Evolutionary conservation across 2,329 filamentous ascomycete species (phyloP).

Genomic region (Emericellopsis cladophorae): DNA sequence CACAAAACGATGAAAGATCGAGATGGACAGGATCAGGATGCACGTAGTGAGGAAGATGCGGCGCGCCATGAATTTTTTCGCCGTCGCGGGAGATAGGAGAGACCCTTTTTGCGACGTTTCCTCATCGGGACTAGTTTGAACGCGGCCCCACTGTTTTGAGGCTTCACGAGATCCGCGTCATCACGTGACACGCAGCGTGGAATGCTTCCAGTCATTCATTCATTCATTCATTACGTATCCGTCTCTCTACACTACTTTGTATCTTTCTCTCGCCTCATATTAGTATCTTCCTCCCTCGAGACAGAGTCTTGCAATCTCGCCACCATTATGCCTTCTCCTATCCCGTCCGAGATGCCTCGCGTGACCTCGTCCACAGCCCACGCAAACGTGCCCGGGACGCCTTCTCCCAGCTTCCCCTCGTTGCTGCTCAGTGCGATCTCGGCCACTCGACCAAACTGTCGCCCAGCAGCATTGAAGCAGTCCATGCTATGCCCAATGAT

Average conservation of each 20-base stretch:
- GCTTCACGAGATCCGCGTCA: neutral
- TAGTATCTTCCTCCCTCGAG: neutral
- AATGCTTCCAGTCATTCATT: neutral
- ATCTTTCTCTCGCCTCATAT: neutral
- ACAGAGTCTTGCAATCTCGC: neutral
- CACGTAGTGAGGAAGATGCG: neutral
- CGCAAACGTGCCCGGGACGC: slow-evolving; percentile 37
- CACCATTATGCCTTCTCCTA: slow-evolving; percentile 21
- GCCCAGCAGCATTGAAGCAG: slow-evolving; percentile 39
- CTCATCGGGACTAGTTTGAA: neutral
- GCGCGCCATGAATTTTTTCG: neutral
- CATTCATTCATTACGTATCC: neutral
- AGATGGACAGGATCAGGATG: neutral
- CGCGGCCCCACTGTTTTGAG: neutral
- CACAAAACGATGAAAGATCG: neutral
- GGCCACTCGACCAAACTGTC: slow-evolving; percentile 43
- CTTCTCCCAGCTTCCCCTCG: slow-evolving; percentile 50
- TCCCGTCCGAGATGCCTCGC: slow-evolving; percentile 55
- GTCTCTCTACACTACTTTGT: neutral
- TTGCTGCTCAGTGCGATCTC: slow-evolving; percentile 46
- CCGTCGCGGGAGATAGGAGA: slow-evolving; percentile 1
- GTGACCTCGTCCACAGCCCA: slow-evolving; percentile 54
- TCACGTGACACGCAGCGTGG: neutral
- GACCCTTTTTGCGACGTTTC: neutral
- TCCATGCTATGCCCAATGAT: slow-evolving; percentile 55